These are phyloP conservation scores for Avicennia marina DNA, from an alignment of 257 asterid genomes.

Conservation along the genomic window DNA sequence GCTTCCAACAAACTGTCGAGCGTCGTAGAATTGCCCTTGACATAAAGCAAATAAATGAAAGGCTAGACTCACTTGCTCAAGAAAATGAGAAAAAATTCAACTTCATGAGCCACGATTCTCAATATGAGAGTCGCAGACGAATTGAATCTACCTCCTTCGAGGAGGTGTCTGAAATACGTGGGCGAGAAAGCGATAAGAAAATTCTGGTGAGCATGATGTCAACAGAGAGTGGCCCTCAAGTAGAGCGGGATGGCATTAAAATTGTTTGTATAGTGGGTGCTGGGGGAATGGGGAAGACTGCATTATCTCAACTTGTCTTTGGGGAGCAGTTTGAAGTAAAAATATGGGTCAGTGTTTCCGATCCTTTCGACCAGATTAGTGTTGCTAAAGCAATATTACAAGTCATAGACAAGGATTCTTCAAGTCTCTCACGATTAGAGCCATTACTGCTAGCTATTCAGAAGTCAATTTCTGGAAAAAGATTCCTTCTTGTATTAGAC, in stretches of 20 bases:
- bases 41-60: neutral
- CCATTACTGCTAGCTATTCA: conserved; percentile 15
- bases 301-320: neutral
- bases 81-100: neutral
- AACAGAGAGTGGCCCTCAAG: neutral
- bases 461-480: neutral
- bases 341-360: conserved; percentile 12
- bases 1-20: neutral
- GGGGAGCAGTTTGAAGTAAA: neutral
- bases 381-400: conserved; percentile 35
- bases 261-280: neutral
- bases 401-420: conserved; percentile 5
- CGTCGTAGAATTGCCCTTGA: neutral
- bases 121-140: neutral
- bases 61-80: neutral
- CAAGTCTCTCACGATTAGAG: conserved; percentile 13
- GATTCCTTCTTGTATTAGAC: conserved; percentile 30
- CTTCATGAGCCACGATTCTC: neutral
- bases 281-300: neutral
- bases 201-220: neutral
- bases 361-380: conserved; percentile 30
- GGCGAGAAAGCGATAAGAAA: neutral
- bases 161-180: neutral
- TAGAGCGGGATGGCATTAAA: neutral
- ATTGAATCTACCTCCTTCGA: neutral